Base-by-base conservation (phyloP, 2,329 filamentous ascomycete genomes). In the Thermothelomyces thermophilus region DNA sequence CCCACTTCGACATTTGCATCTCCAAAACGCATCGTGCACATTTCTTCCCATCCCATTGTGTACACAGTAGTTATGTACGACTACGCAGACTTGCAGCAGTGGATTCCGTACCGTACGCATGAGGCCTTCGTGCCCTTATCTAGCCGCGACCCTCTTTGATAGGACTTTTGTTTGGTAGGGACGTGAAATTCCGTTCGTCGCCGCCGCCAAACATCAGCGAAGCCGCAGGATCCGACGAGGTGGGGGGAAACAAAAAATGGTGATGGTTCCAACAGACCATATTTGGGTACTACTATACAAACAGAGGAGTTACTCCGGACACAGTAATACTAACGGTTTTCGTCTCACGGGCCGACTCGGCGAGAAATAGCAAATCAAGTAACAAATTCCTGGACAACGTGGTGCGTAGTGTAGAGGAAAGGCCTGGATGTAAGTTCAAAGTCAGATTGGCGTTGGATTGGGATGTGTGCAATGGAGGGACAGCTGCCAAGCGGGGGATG, bases 1-100 rank as follows among this genome's bases (percentile, higher is more conserved):
- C 22, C 41, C 48, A 41, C 48, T 28, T 34, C 30, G 36, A 41
- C n/a, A 22, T 34, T 46, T 33, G 43, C 48, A 35, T 46, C 24
- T 46, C 42, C 48, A 30, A 20, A 28, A 39, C 14, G 13, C n/a
- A 2, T 37, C 28, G 19, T 6, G 11, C 16, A 16, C 9, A n/a
- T 13, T n/a, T n/a, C n/a, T n/a, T n/a, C n/a, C n/a, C n/a, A n/a
- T n/a, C n/a, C n/a, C n/a, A n/a, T n/a, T n/a, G n/a, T n/a, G n/a
- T n/a, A n/a, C n/a, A n/a, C n/a, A n/a, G n/a, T n/a, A n/a, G n/a
- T n/a, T n/a, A n/a, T n/a, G n/a, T n/a, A n/a, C n/a, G n/a, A n/a
- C n/a, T n/a, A n/a, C n/a, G n/a, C n/a, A n/a, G n/a, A n/a, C 16
- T 16, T 46, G 36, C 14, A 24, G 24, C 16, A 17, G 36, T 10